phyloP scores from a whole-genome alignment of 495 filamentous ascomycete species.

The Thermochaetoides thermophila region DNA sequence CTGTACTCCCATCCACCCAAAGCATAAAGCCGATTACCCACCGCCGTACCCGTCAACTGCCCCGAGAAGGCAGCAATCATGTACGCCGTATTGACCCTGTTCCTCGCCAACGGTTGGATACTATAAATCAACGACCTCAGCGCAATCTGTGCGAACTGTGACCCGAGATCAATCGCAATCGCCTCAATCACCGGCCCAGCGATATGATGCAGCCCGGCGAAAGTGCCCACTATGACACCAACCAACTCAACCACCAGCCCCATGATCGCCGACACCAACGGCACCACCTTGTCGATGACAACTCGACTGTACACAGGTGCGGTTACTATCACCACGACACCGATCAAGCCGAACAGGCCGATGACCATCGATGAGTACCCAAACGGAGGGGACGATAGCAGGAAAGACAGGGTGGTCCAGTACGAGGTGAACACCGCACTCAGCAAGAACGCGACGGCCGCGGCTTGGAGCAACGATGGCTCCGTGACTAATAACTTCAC shows the following conservation, averaged over 20 bases:
- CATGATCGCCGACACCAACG: constrained; percentile 50
- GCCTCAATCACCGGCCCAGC: constrained; percentile 67
- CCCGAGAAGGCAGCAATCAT: constrained; percentile 65
- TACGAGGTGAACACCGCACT: constrained; percentile 32
- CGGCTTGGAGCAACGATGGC: constrained; percentile 51
- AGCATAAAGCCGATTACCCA: constrained; percentile 57
- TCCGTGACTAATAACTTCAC: constrained; percentile 41
- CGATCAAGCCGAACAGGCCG: constrained; percentile 67
- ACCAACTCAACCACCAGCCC: constrained; percentile 41
- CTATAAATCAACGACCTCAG: constrained; percentile 58
- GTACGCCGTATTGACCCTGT: constrained; percentile 70
- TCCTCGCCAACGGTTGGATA: constrained; percentile 56
- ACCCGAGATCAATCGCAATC: constrained; percentile 54
- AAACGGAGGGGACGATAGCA: constrained; percentile 55
- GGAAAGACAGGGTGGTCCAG: constrained; percentile 78
- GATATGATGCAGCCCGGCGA: constrained; percentile 46
- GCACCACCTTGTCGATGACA: constrained; percentile 54
- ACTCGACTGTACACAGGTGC: constrained; percentile 54
- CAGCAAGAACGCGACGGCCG: constrained; percentile 24
- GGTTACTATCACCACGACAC: constrained; percentile 49
- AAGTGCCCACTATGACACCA: constrained; percentile 57
- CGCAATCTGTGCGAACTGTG: constrained; percentile 61
- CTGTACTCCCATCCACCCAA: constrained; percentile 53
- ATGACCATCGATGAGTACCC: constrained; percentile 49
- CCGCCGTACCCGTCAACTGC: constrained; percentile 61